A percentile compares a stretch with the other conserved stretches of the same genome.
These are phyloP conservation scores for Boletus holoroseus DNA, from an alignment of 1,284 basidiomycete genomes.

Conservation along the genomic window DNA sequence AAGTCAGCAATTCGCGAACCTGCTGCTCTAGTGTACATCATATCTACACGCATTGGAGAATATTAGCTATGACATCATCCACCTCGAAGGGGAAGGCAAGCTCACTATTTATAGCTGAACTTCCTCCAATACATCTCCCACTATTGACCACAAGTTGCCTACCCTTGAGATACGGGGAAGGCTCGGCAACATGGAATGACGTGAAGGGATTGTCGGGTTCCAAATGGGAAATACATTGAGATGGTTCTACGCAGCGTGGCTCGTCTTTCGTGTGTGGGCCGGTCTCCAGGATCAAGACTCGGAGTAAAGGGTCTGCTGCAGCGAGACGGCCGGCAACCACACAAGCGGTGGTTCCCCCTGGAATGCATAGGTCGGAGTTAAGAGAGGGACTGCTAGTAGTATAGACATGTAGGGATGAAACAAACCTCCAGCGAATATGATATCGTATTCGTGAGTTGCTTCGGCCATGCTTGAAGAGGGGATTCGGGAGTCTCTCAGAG, in stretches of 20 bases:
- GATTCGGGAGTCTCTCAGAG: background rate
- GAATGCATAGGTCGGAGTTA: background rate
- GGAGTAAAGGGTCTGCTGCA: slow-evolving; percentile 36
- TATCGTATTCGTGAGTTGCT: slow-evolving; percentile 18
- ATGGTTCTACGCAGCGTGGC: slow-evolving; percentile 32
- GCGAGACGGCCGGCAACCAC: slow-evolving; percentile 42
- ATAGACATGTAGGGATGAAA: slow-evolving; percentile 2
- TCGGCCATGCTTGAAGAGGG: slow-evolving; percentile 7
- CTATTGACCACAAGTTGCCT: slow-evolving; percentile 41
- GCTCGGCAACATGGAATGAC: slow-evolving; percentile 39
- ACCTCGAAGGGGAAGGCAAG: background rate
- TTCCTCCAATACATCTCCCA: slow-evolving; percentile 53
- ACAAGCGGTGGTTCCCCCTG: slow-evolving; percentile 42
- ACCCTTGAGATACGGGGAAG: slow-evolving; percentile 41
- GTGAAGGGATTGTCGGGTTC: slow-evolving; percentile 32
- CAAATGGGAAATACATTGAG: slow-evolving; percentile 28
- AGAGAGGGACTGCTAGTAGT: background rate
- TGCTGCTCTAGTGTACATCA: slow-evolving; percentile 47
- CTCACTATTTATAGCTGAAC: slow-evolving; percentile 55
- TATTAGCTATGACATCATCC: background rate
- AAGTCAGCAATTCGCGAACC: slow-evolving; percentile 5
- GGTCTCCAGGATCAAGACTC: slow-evolving; percentile 41
- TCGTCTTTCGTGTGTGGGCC: slow-evolving; percentile 35
- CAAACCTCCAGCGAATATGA: slow-evolving; percentile 31
- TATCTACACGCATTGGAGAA: slow-evolving; percentile 34